Evolutionary conservation across 1,284 basidiomycete species (phyloP).

Genomic region (Trichosporon sp.): DNA sequence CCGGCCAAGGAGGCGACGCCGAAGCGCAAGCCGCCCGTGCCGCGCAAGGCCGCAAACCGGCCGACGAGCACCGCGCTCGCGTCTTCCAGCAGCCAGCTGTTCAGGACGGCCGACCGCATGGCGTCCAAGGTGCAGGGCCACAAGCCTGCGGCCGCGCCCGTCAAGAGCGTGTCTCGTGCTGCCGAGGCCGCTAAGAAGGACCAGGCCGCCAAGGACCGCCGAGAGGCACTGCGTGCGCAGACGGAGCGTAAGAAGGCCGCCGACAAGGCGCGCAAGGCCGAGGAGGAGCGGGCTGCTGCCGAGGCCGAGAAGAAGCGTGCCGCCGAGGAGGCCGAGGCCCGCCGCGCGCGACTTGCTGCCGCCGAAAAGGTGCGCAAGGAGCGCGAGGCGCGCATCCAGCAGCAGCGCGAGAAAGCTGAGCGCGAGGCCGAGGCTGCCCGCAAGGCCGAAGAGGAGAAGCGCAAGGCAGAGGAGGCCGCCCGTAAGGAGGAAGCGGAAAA

Average conservation of each 20-base stretch:
- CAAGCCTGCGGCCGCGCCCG: conserved; percentile 49
- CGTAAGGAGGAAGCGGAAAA: conserved; percentile 44
- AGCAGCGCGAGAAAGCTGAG: conserved; percentile 39
- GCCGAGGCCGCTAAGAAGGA: conserved; percentile 88
- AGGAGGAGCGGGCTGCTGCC: conserved; percentile 61
- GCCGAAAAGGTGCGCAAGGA: conserved; percentile 46
- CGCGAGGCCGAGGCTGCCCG: conserved; percentile 26
- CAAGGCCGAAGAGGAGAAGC: conserved; percentile 35
- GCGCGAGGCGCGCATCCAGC: conserved; percentile 24
- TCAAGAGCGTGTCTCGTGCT: conserved; percentile 78
- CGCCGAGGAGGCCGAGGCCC: conserved; percentile 61
- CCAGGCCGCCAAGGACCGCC: conserved; percentile 78
- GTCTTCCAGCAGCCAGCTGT: conserved; percentile 13
- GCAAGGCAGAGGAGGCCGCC: conserved; percentile 30
- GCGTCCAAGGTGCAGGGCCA: conserved; percentile 44
- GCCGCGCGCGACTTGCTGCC: conserved; percentile 52
- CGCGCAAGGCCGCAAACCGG: neutral
- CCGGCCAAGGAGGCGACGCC: conserved; percentile 12
- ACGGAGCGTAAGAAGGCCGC: conserved; percentile 71
- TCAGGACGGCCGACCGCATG: conserved; percentile 39
- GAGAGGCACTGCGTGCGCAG: conserved; percentile 65
- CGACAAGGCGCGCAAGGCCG: conserved; percentile 67
- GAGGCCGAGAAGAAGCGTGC: conserved; percentile 53
- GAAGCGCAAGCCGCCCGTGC: conserved; percentile 1
- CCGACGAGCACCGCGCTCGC: neutral